Base-by-base conservation (phyloP, 2,329 filamentous ascomycete genomes). In the Neofusicoccum laricinum region DNA sequence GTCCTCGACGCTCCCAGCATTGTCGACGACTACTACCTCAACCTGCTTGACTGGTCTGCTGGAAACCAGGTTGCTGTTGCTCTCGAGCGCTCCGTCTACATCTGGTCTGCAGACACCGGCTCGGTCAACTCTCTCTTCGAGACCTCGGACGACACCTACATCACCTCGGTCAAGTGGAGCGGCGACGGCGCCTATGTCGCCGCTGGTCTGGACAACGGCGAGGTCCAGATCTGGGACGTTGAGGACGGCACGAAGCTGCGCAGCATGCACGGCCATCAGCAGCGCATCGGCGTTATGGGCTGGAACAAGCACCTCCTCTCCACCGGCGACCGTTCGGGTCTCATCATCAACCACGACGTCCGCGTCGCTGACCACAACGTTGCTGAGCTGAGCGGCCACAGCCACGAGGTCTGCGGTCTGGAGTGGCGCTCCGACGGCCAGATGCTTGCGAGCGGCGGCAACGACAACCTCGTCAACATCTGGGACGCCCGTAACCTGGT, bases 161-260 rank as follows among this genome's bases (percentile, higher is more conserved):
- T 99, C 73, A 96, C 93, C 82, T 97, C 93, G 69, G 94, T 99
- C 74, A 98, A 98, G 82, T 99, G 95, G 95, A 97, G 93, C 67
- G 92, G 91, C 58, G 95, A 99, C 73, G 95, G 95, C 66, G 93
- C 94, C 36, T 98, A 99, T 75, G 93, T 99, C 69, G 90, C 93
- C 68, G 93, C 98, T 70, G 95, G 95, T 66, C 90, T 99, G 58
- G 94, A 93, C 67, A 92, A 92, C 41, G 95, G 95, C 66, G 95
- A 99, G 78, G 92, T 99, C 41, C 95, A 99, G 82, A 99, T 99
- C 81, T 99, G 95, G 94, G 95, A 98, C 73, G 94, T 97, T 32
- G 91, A 96, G 72, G 95, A 99, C 78, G 88, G 90, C 67, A 90
- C 88, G 74, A 98, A 98, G 86, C 90, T 99, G 66, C 93, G 95